Evolutionary conservation across 768 basidiomycete species (phyloP), one percentile per base, ranked within the genome.

Genomic region (Auricularia cornea): DNA sequence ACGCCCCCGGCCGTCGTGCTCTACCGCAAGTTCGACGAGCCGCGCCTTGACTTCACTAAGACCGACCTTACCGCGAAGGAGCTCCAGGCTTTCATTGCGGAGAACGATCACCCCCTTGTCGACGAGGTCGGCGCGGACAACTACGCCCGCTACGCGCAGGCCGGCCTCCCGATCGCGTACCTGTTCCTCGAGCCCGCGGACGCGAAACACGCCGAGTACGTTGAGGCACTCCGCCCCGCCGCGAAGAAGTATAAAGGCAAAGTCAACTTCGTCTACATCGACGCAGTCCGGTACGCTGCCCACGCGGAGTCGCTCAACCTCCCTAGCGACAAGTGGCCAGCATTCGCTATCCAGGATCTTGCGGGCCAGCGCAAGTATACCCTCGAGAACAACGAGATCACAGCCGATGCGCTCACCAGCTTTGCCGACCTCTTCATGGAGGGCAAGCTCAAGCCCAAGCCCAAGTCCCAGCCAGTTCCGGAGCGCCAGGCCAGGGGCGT

Each of bases 181-280:
- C 82, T 97, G 68, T 99, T 99, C 80, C 70, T 95, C 68, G 94
- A 98, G 74, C 89, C 95, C 32, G 74, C 82, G 52, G 81, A 83
- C 64, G 83, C 85, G 67, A 79, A 81, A 64, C 86, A 83, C 68
- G 82, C 90, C 16, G 78, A 79, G 32, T 74, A 87, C 59, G 83
- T 96, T 66, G 85, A 85, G 29, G 75, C 80, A 41, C 72, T 98
- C 68, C 85, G 80, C 68, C 87, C 92, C 10, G 74, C 96, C 60
- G 97, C 97, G 6, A 78, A 85, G 60, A 84, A 87, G 72, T 85
- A 84, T 80, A 93, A 91, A 77, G 83, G 86, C 69, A 87, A 92
- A 77, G 71, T 98, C 73, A 97, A 97, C 86, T 97, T 98, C 74
- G 96, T 98, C 65, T 96, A 88, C 87, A 98, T 99, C 69, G 97